These are phyloP conservation scores for Deuterostichococcus epilithicus DNA, from an alignment of 139 green algal species.

Conservation along the genomic window DNA sequence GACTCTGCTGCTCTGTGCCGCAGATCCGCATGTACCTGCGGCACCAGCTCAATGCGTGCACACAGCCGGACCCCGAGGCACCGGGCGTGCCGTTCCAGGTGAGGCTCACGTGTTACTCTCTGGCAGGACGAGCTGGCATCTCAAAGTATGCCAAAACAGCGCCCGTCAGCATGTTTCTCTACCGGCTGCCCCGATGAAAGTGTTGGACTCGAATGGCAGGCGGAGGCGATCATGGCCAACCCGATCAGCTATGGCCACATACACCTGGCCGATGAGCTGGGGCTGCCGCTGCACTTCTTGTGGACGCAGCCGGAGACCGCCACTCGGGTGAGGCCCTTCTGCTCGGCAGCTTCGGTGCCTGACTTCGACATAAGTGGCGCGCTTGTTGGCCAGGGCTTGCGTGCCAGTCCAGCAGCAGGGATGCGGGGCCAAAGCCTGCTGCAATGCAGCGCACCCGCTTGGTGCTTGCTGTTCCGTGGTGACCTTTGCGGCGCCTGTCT, in stretches of 20 bases:
- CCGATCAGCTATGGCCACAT: constrained; percentile 48
- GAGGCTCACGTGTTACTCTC: no score
- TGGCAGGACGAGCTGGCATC: background rate
- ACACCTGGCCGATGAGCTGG: constrained; percentile 47
- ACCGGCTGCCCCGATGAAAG: no score
- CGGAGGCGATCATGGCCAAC: constrained; percentile 61
- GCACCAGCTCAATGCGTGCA: constrained; percentile 33
- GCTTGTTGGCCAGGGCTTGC: no score
- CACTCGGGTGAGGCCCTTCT: background rate
- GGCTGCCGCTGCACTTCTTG: background rate
- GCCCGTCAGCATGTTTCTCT: no score
- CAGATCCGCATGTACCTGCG: background rate
- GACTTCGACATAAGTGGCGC: no score
- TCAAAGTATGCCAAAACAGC: background rate
- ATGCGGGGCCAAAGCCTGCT: no score
- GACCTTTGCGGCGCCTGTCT: no score
- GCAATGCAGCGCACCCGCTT: no score
- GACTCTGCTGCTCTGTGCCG: background rate
- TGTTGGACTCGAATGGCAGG: background rate
- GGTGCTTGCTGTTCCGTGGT: no score
- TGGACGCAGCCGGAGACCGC: background rate
- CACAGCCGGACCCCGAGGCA: constrained; percentile 33
- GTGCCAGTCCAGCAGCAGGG: no score
- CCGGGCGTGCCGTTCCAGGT: constrained; percentile 3
- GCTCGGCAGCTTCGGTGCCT: no score